Evolutionary conservation across 2,329 filamentous ascomycete species (phyloP).

Genomic region (Fusarium sambucinum): DNA sequence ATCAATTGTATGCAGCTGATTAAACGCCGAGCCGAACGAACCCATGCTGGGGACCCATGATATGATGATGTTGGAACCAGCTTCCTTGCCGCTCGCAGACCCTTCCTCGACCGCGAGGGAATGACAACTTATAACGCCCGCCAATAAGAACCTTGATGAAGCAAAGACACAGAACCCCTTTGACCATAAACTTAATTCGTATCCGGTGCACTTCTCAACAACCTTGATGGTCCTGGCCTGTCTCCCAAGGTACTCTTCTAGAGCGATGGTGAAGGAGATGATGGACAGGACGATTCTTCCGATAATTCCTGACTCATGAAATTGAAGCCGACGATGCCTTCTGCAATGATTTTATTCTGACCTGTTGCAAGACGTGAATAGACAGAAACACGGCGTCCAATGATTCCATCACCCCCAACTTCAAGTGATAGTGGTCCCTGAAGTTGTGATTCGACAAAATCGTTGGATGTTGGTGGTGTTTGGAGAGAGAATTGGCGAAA

Average conservation of each 20-base stretch:
- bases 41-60: background rate
- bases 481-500: constrained; percentile 56
- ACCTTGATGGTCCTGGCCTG: constrained; percentile 40
- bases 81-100: background rate
- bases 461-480: constrained; percentile 11
- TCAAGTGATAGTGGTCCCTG: constrained; percentile 57
- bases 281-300: constrained; percentile 6
- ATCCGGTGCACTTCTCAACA: background rate
- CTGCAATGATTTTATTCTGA: constrained; percentile 54
- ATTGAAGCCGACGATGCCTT: constrained; percentile 65
- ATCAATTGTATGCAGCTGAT: background rate
- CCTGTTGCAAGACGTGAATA: constrained; percentile 46
- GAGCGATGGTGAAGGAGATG: constrained; percentile 25
- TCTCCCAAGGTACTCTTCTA: constrained; percentile 13
- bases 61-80: background rate
- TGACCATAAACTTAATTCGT: background rate
- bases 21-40: constrained; percentile 7
- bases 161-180: background rate
- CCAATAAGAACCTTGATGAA: background rate
- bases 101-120: background rate
- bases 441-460: constrained; percentile 53
- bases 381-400: constrained; percentile 62
- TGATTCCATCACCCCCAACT: constrained; percentile 61
- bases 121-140: background rate
- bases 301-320: constrained; percentile 42